phyloP scores from a whole-genome alignment of 2,329 filamentous ascomycete genomes.

The Grosmannia serpens region DNA sequence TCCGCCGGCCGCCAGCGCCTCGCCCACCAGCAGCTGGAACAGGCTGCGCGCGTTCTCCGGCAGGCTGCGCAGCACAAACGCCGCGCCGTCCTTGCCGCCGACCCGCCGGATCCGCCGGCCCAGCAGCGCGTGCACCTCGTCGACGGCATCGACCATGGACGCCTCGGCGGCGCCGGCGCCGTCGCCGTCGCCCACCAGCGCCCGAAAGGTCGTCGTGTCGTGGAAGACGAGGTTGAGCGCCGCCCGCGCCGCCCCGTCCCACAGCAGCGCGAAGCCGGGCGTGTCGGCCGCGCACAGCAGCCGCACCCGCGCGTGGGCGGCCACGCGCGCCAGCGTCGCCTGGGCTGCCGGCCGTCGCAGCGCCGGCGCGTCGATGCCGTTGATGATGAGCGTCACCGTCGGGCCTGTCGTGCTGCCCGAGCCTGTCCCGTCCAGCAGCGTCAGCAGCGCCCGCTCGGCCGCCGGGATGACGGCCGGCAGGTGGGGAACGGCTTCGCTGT shows the following conservation, averaged over 20 bases:
- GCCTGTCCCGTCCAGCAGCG: slow-evolving; percentile 36
- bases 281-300: slow-evolving; percentile 78
- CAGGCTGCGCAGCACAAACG: slow-evolving; percentile 79
- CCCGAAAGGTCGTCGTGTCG: slow-evolving; percentile 80
- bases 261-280: slow-evolving; percentile 75
- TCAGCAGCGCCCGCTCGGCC: slow-evolving; percentile 55
- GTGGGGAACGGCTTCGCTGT: neutral
- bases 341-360: slow-evolving; percentile 63
- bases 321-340: slow-evolving; percentile 62
- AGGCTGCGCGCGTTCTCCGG: slow-evolving; percentile 86
- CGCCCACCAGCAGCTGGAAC: slow-evolving; percentile 73
- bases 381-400: slow-evolving; percentile 59
- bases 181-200: slow-evolving; percentile 33
- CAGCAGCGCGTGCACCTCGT: slow-evolving; percentile 79
- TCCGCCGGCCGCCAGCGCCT: slow-evolving; percentile 63
- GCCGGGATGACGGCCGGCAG: slow-evolving; percentile 51
- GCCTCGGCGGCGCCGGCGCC: slow-evolving; percentile 42
- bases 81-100: slow-evolving; percentile 82
- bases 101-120: slow-evolving; percentile 69
- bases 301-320: slow-evolving; percentile 58
- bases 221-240: slow-evolving; percentile 84
- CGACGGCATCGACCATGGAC: slow-evolving; percentile 64
- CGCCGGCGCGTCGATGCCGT: slow-evolving; percentile 73
- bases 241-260: slow-evolving; percentile 77
- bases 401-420: slow-evolving; percentile 16